phyloP scores from a whole-genome alignment of 805 yeast species.

The Phaffomyces thermotolerans region DNA sequence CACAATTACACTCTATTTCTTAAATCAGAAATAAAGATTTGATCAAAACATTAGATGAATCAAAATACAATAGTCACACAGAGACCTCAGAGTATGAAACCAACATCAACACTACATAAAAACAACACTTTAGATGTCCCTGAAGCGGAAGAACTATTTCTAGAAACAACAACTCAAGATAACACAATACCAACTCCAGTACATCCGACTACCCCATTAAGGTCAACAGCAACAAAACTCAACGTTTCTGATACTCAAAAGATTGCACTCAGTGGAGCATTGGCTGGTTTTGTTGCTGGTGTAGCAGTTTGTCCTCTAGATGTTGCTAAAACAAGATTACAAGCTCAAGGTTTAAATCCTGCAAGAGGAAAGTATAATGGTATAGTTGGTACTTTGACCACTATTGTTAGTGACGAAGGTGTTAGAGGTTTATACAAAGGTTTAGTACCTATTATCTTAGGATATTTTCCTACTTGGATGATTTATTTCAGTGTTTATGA shows the following conservation, averaged over 20 bases:
- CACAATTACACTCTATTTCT: too few relatives aligned
- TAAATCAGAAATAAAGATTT: too few relatives aligned
- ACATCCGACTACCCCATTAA: too few relatives aligned
- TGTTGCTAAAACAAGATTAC: conserved; percentile 89
- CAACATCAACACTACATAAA: background rate
- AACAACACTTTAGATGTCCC: too few relatives aligned
- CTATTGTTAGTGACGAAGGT: conserved; percentile 75
- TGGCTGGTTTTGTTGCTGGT: conserved; percentile 91
- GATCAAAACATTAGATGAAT: background rate
- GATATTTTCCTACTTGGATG: conserved; percentile 97
- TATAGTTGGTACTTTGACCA: conserved; percentile 51
- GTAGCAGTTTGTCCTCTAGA: conserved; percentile 90
- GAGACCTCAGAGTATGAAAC: background rate
- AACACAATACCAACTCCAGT: conserved; percentile 7
- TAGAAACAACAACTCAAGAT: conserved; percentile 6
- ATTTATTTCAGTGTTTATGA: conserved; percentile 91
- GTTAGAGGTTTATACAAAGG: conserved; percentile 82
- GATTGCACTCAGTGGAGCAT: conserved; percentile 81
- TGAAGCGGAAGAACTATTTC: too few relatives aligned
- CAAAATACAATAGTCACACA: background rate
- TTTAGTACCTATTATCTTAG: conserved; percentile 82
- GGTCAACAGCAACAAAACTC: conserved; percentile 1
- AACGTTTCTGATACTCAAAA: conserved; percentile 41
- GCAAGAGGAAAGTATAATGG: conserved; percentile 39
- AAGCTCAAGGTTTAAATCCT: conserved; percentile 64